A percentile compares a stretch with the other conserved stretches of the same genome.
Evolutionary conservation across 2,329 filamentous ascomycete genomes (phyloP).

Genomic region (Fusarium tricinctum): DNA sequence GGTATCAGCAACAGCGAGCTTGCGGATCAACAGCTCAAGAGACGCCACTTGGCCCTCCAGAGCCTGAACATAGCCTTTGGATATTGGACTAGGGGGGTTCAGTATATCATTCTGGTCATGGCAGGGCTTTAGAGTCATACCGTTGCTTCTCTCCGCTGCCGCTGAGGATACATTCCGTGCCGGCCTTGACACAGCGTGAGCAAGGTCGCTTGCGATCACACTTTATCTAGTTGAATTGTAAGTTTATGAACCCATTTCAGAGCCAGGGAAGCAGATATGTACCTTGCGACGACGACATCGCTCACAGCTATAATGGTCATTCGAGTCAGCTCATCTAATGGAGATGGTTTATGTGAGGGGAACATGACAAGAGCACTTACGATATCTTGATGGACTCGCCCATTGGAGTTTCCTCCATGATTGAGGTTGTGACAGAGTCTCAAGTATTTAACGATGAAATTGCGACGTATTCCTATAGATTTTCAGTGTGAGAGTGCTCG

Average conservation of each 20-base stretch:
- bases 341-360: constrained; percentile 20
- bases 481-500: constrained; percentile 6
- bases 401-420: constrained; percentile 54
- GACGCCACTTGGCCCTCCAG: constrained; percentile 63
- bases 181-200: constrained; percentile 61
- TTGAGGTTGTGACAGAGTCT: neutral
- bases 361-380: constrained; percentile 47
- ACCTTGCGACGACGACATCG: constrained; percentile 62
- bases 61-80: constrained; percentile 62
- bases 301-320: constrained; percentile 54
- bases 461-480: neutral
- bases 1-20: constrained; percentile 58
- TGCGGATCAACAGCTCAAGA: constrained; percentile 61
- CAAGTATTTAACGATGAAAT: neutral
- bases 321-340: constrained; percentile 24
- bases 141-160: constrained; percentile 60
- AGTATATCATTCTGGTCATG: neutral
- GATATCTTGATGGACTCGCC: constrained; percentile 56
- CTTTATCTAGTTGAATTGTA: constrained; percentile 60
- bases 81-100: constrained; percentile 56
- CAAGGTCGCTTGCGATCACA: constrained; percentile 67
- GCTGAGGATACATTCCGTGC: constrained; percentile 57
- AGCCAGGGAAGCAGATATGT: neutral
- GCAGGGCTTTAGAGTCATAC: constrained; percentile 44
- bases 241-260: neutral